Percentiles rank a stretch among this genome's conserved stretches.
phyloP scores from a whole-genome alignment of 768 basidiomycete species.

The Leucocoprinus birnbaumii region DNA sequence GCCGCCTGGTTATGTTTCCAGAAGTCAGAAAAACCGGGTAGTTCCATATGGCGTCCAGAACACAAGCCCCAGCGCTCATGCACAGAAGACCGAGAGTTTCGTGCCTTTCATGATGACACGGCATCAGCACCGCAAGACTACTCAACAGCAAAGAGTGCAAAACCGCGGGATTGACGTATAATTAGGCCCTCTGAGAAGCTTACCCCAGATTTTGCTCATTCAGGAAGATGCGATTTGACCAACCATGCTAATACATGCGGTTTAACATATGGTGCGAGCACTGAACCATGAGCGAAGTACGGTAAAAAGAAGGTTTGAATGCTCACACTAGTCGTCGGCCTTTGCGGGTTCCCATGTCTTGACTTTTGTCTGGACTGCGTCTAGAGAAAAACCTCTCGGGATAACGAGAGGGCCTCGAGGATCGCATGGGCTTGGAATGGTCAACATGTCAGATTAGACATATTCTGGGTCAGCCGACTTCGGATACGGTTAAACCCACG shows the following conservation, averaged over 20 bases:
- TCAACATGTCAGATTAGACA: background rate
- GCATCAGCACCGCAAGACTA: background rate
- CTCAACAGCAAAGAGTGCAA: background rate
- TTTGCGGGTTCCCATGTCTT: constrained; percentile 4
- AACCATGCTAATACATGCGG: background rate
- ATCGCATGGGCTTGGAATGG: background rate
- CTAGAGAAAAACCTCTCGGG: background rate
- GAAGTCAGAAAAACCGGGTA: background rate
- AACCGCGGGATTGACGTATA: background rate
- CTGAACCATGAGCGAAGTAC: background rate
- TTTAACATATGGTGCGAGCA: background rate
- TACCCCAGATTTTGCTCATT: background rate
- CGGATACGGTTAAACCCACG: background rate
- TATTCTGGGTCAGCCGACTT: background rate
- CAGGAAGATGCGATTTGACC: background rate
- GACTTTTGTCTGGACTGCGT: background rate
- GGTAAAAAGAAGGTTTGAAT: background rate
- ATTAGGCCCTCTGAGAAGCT: background rate
- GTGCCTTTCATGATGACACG: background rate
- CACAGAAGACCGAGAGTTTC: background rate
- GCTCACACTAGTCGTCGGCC: background rate
- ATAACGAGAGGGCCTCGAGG: background rate
- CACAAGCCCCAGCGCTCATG: background rate
- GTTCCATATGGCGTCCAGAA: background rate
- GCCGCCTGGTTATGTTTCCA: background rate